These are phyloP conservation scores for Juncus inflexus DNA, from an alignment of 176 grass and related monocot species.

Conservation along the genomic window DNA sequence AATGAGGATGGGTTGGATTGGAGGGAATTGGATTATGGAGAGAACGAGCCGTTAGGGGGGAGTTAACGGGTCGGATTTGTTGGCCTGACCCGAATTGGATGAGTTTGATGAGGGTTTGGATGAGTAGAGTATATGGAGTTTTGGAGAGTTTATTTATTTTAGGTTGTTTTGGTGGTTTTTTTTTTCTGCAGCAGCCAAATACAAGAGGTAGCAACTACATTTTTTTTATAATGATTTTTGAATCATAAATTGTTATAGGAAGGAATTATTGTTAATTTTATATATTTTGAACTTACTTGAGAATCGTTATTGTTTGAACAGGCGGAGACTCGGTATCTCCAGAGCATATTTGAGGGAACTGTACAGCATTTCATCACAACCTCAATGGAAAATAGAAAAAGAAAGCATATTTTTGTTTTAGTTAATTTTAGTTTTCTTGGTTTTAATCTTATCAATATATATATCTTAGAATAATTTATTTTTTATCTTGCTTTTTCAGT, in stretches of 20 bases:
- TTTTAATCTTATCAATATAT: slow-evolving; percentile 33
- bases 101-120: slow-evolving; percentile 44
- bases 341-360: slow-evolving; percentile 36
- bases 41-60: slow-evolving; percentile 48
- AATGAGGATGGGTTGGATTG: slow-evolving; percentile 45
- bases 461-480: slow-evolving; percentile 14
- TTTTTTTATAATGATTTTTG: slow-evolving; percentile 4
- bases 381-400: slow-evolving; percentile 26
- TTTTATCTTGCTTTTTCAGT: slow-evolving; percentile 19
- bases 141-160: slow-evolving; percentile 35
- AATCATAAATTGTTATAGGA: not conserved
- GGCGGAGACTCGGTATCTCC: slow-evolving; percentile 22
- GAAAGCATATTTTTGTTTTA: slow-evolving; percentile 24
- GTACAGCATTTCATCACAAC: slow-evolving; percentile 43
- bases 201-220: slow-evolving; percentile 26
- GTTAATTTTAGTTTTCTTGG: slow-evolving; percentile 22
- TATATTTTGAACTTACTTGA: not conserved
- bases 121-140: slow-evolving; percentile 28
- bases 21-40: slow-evolving; percentile 83
- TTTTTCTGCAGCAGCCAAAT: slow-evolving; percentile 8
- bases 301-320: not conserved
- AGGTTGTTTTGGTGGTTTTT: slow-evolving; percentile 26
- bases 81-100: slow-evolving; percentile 25
- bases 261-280: slow-evolving; percentile 11
- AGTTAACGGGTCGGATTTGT: slow-evolving; percentile 31